Percentiles rank a stretch among this genome's conserved stretches.
Evolutionary conservation across 257 asterid genomes (phyloP).

Genomic region (Solanum okadae): DNA sequence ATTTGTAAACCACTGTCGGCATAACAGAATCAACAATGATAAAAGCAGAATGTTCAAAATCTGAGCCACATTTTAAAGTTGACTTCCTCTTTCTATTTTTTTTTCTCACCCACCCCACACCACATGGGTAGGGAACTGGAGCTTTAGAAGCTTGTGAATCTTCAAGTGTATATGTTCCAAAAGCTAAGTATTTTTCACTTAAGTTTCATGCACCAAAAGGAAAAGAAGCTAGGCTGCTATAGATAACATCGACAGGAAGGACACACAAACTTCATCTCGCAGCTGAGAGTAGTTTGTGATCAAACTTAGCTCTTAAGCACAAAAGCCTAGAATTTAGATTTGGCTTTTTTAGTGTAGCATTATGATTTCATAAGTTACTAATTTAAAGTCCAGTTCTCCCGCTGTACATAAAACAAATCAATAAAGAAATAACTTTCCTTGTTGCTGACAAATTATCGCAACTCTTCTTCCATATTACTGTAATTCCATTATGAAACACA

Average conservation of each 20-base stretch:
- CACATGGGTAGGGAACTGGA: neutral
- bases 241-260: neutral
- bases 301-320: neutral
- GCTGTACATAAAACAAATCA: neutral
- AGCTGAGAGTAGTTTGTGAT: neutral
- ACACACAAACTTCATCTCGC: neutral
- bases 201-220: neutral
- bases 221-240: neutral
- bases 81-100: neutral
- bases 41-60: neutral
- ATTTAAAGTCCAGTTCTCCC: neutral
- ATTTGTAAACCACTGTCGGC: neutral
- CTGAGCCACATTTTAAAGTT: neutral
- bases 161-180: neutral
- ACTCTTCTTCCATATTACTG: neutral
- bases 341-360: neutral
- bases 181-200: neutral
- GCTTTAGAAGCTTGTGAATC: neutral
- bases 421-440: neutral
- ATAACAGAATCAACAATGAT: neutral
- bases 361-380: neutral
- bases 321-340: neutral
- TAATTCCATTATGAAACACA: neutral
- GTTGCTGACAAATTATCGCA: neutral
- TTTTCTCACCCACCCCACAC: neutral